Evolutionary conservation across 2,329 filamentous ascomycete genomes (phyloP), one percentile per base, ranked within the genome.

Genomic region (Fonsecaea nubica): DNA sequence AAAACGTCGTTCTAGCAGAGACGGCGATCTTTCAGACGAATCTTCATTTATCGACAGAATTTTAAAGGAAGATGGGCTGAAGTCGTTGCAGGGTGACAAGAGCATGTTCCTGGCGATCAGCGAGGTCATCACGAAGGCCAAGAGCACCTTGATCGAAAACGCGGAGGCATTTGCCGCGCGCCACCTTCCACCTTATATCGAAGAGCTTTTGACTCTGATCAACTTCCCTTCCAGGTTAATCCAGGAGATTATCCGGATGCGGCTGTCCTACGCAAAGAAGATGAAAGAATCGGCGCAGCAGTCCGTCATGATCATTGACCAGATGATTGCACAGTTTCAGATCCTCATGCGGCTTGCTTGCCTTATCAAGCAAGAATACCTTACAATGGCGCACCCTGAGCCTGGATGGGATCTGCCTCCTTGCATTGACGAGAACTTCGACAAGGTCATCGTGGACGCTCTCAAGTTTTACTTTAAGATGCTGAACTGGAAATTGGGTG

Each of bases 381-480:
- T 91, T 40, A 83, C 87, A 32, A 92, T 98, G 59, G 92, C 93
- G 25, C 88, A 92, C 72, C 91, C 93, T 0, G 91, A 98, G 77
- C 88, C 91, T 21, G 94, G 95, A 55, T 99, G 95, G 95, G 93
- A 98, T 73, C 81, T 98, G 62, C 95, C 95, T 2, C 92, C 93
- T 8, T 97, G 93, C 79, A 96, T 99, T 70, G 95, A 98, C 76
- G 95, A 99, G 76, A 92, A 92, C 50, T 99, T 98, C 74, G 95
- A 98, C 76, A 86, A 90, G 38, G 92, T 96, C 18, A 92, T 98
- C 9, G 80, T 99, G 52, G 94, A 97, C 74, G 93, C 94, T 0
- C 83, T 99, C 72, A 96, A 94, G 77, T 98, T 97, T 78, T 99
- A 99, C 80, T 99, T 99, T 85, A 95, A 94, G 77, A 93, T 99